Base-by-base conservation (phyloP, 2,329 filamentous ascomycete species). In the Blumeriella jaapii region DNA sequence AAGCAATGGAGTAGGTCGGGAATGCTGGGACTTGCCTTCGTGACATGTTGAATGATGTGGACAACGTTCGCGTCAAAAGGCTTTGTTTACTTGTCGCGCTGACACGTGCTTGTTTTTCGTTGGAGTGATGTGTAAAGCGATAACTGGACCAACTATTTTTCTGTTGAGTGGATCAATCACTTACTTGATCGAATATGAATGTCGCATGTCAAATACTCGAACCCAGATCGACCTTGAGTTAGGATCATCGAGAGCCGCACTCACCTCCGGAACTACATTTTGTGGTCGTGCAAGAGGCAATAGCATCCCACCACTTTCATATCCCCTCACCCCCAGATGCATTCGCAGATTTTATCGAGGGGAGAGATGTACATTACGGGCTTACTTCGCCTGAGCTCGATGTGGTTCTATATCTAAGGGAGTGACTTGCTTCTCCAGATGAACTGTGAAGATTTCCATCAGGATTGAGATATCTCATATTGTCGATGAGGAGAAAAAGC, bases 241-340 rank as follows among this genome's bases (percentile, higher is more conserved):
- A 10, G 28, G 22, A 14, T 41, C 39, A 13, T 28, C 31, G 29
- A 44, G 39, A 11, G 29, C 34, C 9, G 24, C 24, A 16, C 36
- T 42, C 5, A 30, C 27, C 16, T 44, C 39, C 9, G 35, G 18
- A 3, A 43, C 17, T 19, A 53, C 36, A 26, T 45, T 44, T 24
- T 49, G 39, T 5, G 45, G 41, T 28, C 46, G 44, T 6, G 44
- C 38, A 12, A 51, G 15, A 11, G 45, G 48, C 27, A 42, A 40
- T 24, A 53, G 45, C n/a, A 53, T 27, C 4, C 34, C 11, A 31
- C 51, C 50, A 9, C 42, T 49, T 17, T 49, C 41, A 3, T 46
- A 47, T 40, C 48, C 48, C 35, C 35, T 42, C 17, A 39, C 18
- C 12, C 44, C 19, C 3, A 30, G 41, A 17, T 4, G 23, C 31